Evolutionary conservation across 805 yeast genomes (phyloP), one percentile per base, ranked within the genome.

Genomic region (Saturnispora sekii): DNA sequence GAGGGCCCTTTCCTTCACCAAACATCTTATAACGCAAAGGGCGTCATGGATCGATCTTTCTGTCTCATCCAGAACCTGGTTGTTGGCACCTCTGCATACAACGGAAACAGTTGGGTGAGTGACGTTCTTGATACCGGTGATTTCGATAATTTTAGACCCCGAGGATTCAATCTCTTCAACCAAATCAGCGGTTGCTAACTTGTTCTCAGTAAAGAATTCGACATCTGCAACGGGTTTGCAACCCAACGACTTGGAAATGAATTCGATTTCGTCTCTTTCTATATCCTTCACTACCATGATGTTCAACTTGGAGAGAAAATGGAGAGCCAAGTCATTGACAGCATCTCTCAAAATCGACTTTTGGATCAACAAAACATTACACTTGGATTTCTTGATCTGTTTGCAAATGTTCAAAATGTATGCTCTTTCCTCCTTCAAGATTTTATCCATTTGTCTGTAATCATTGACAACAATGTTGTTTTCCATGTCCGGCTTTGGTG

Each of bases 401-500:
- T 93, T 93, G 72, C 96, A 89, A 62, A 93, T 84, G 64, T 90
- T 90, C 61, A 93, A 75, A 59, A 93, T 69, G 62, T 93, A 93
- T 28, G 96, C 93, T 63, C 99, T 81, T 72, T 93, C 98, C 68
- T 93, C 99, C 62, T 94, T 93, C 61, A 93, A 73, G 55, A 93
- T 93, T 69, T 90, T 93, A 67, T 93, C 99, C 99, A 93, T 93
- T 67, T 93, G 98, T 66, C 98, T 79, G 70, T 93, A 93, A 65
- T 93, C 99, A 61, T 85, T 93, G 45, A 93, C 97, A 47, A 93
- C 95, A 41, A 93, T 90, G 61, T 89, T 90, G 65, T 93, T 93
- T 69, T 93, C 98, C 83, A 94, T 83, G 61, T 88, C 97, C 16
- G 97, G 97, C 62, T 88, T 88, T 53, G 97, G 97, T 18, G 97